Evolutionary conservation across 2,329 filamentous ascomycete species (phyloP), one percentile per base, ranked within the genome.

Genomic region (Exophiala lecanii-corni): DNA sequence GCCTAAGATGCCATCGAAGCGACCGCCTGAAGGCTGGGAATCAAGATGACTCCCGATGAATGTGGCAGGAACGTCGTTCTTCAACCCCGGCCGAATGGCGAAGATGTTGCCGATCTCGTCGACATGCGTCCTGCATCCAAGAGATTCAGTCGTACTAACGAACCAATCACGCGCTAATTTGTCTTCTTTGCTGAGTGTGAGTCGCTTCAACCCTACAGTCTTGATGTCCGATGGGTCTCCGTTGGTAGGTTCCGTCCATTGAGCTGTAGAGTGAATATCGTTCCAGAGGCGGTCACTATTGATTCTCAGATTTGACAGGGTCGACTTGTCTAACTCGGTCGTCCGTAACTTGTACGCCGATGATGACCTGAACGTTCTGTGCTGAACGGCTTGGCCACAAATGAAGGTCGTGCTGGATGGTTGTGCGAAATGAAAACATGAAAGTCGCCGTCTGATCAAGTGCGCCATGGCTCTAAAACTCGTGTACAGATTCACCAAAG

Each of bases 101-200:
- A 91, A 91, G 49, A 84, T 85, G 53, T 91, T 92, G 17, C 86
- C 86, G 76, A 91, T 88, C 13, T 76, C 69, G 58, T 92, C 86
- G 1, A 87, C 64, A 0, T 74, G 80, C 5, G 85, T 71, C 2
- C 72, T 70, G 60, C 86, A 91, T 4, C 81, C 83, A 0, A 89
- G 66, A 0, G 66, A 68, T 54, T 76, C 65, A 1, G 78, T 79
- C 0, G 79, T 81, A 13, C 79, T 61, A 0, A 81, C 72, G 51
- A 91, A 89, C 86, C 86, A 91, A 61, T 86, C 78, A 25, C 86
- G 76, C 6, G 75, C 86, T 54, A 75, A 63, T 57, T 82, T 85
- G 60, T 91, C 86, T 2, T 78, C 69, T 54, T 88, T 78, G 2
- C 79, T 81, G n/a, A 91, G 71, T 1, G 85, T 70, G 1, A 91